A percentile compares a stretch with the other conserved stretches of the same genome.
These are phyloP conservation scores for Mortierella sp. DNA, from an alignment of 371 early-diverging fungal species.

Conservation along the genomic window DNA sequence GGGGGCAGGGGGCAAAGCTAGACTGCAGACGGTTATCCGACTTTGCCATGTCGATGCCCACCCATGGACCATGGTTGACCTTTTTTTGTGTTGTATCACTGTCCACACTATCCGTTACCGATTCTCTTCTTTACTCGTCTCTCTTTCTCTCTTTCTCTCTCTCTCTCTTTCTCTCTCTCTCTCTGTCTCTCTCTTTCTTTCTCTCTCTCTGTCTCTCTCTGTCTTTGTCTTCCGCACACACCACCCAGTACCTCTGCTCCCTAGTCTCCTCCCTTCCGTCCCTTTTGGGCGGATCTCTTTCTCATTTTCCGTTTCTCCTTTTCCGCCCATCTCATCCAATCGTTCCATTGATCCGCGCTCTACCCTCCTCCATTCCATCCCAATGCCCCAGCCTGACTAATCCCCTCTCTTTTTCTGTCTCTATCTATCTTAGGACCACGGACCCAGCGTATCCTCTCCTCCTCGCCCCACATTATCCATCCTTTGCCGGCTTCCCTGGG, in stretches of 20 bases:
- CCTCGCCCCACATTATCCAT: neutral
- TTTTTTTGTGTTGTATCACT: too few relatives aligned
- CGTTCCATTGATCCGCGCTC: too few relatives aligned
- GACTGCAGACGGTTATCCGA: too few relatives aligned
- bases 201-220: too few relatives aligned
- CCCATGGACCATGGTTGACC: too few relatives aligned
- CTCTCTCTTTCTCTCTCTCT: neutral
- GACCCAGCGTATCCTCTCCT: too few relatives aligned
- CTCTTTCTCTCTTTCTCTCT: neutral
- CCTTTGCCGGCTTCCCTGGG: neutral
- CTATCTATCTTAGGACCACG: neutral
- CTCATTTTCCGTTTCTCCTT: neutral
- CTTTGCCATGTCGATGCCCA: too few relatives aligned
- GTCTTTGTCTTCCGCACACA: neutral
- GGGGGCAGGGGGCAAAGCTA: too few relatives aligned
- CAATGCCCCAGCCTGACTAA: neutral
- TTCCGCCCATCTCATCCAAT: too few relatives aligned
- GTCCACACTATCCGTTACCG: too few relatives aligned
- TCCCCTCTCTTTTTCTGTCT: neutral
- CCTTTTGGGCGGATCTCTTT: neutral
- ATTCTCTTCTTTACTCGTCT: too few relatives aligned
- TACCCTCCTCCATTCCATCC: neutral
- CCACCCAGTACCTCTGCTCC: too few relatives aligned
- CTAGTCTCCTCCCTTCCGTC: neutral
- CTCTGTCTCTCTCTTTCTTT: neutral